Evolutionary conservation across 495 filamentous ascomycete species (phyloP).

Genomic region (Rostrohypoxylon terebratum): DNA sequence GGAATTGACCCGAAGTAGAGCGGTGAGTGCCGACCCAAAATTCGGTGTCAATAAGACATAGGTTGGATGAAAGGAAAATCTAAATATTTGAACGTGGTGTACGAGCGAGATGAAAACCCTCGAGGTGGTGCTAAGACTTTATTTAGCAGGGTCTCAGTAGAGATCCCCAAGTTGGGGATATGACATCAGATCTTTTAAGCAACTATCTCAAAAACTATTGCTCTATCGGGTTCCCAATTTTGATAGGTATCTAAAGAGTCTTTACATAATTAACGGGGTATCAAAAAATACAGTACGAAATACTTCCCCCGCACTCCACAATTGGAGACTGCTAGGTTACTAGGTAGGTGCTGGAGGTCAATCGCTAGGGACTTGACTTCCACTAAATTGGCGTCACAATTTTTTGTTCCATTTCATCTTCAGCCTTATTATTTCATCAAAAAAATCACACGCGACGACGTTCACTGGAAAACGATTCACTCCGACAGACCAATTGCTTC

Average conservation of each 20-base stretch:
- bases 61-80: background rate
- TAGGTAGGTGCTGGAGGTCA: no score
- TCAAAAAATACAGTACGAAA: constrained; percentile 5
- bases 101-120: no score
- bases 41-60: background rate
- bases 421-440: constrained; percentile 13
- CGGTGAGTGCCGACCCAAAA: background rate
- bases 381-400: constrained; percentile 24
- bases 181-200: background rate
- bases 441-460: constrained; percentile 13
- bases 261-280: background rate
- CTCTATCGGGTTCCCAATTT: background rate
- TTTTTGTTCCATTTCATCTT: background rate
- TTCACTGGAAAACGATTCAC: constrained; percentile 2
- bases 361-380: background rate
- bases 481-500: background rate
- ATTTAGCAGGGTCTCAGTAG: no score
- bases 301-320: constrained; percentile 21
- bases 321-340: background rate
- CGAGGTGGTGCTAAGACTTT: no score
- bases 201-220: background rate
- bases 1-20: background rate
- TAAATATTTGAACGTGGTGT: no score
- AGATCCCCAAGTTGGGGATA: background rate
- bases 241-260: background rate